Conservation (phyloP, 2,329 filamentous ascomycete species). For the Dichotomopilus funicola region DNA sequence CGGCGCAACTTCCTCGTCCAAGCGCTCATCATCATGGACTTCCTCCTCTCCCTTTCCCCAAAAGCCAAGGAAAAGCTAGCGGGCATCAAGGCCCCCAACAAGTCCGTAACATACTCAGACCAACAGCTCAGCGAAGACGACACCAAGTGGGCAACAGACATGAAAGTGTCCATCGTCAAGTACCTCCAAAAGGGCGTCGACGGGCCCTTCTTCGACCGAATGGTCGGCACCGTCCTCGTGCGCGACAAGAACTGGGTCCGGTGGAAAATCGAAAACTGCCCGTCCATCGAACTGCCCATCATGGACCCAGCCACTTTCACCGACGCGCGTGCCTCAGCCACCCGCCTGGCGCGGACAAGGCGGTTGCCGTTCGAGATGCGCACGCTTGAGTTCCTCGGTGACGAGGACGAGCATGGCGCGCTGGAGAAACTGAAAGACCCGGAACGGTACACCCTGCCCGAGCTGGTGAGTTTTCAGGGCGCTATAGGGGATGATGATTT, state of each 20-base stretch:
- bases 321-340: conserved; percentile 59
- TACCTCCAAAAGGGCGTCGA: conserved; percentile 77
- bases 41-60: conserved; percentile 81
- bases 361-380: conserved; percentile 68
- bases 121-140: conserved; percentile 77
- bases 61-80: conserved; percentile 74
- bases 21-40: conserved; percentile 88
- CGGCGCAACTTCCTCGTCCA: conserved; percentile 91
- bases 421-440: conserved; percentile 64
- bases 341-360: conserved; percentile 63
- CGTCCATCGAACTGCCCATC: conserved; percentile 70
- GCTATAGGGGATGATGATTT: conserved; percentile 75
- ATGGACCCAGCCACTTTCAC: conserved; percentile 64
- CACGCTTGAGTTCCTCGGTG: conserved; percentile 70
- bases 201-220: conserved; percentile 89
- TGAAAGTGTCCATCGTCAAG: conserved; percentile 69
- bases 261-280: conserved; percentile 95
- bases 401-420: conserved; percentile 50
- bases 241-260: conserved; percentile 98
- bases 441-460: conserved; percentile 61
- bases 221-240: conserved; percentile 92
- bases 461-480: conserved; percentile 61
- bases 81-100: conserved; percentile 63
- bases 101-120: conserved; percentile 74
- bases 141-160: conserved; percentile 77